These are phyloP conservation scores for Penicillium arizonense DNA, from an alignment of 495 filamentous ascomycete species.

Conservation along the genomic window DNA sequence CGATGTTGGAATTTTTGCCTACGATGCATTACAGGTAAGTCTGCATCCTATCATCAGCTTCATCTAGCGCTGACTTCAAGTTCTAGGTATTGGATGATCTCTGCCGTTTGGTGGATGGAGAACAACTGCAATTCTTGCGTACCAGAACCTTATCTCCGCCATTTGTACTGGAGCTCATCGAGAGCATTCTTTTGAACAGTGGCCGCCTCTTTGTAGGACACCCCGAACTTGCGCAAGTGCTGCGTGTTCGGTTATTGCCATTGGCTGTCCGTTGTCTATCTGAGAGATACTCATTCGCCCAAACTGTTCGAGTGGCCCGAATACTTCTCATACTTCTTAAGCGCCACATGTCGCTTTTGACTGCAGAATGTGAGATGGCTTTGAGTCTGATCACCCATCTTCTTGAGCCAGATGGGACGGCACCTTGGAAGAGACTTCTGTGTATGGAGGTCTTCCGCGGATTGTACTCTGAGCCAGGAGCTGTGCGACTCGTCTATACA, in stretches of 20 bases:
- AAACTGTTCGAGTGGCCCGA: slow-evolving; percentile 76
- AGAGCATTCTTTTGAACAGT: slow-evolving; percentile 84
- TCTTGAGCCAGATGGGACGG: slow-evolving; percentile 76
- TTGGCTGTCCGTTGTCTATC: slow-evolving; percentile 75
- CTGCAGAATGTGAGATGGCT: slow-evolving; percentile 80
- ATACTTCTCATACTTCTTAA: slow-evolving; percentile 78
- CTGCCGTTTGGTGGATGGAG: slow-evolving; percentile 81
- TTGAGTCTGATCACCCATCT: slow-evolving; percentile 82
- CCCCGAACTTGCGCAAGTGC: slow-evolving; percentile 74
- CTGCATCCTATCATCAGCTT: neutral
- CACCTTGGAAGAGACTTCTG: slow-evolving; percentile 79
- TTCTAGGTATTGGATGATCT: slow-evolving; percentile 79
- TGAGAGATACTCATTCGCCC: slow-evolving; percentile 75
- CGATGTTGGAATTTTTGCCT: slow-evolving; percentile 68
- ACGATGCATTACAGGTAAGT: slow-evolving; percentile 77
- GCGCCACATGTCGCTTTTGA: slow-evolving; percentile 70
- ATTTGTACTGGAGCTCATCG: slow-evolving; percentile 87
- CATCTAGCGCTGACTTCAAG: slow-evolving; percentile 17
- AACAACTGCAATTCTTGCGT: slow-evolving; percentile 74
- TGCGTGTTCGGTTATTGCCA: slow-evolving; percentile 80
- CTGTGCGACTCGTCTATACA: slow-evolving; percentile 77
- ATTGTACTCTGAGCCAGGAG: slow-evolving; percentile 73
- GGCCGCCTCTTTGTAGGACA: slow-evolving; percentile 74
- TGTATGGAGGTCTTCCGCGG: slow-evolving; percentile 90
- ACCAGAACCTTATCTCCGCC: slow-evolving; percentile 73